Base-by-base conservation (phyloP, 805 yeast species). In the Yarrowia divulgata region DNA sequence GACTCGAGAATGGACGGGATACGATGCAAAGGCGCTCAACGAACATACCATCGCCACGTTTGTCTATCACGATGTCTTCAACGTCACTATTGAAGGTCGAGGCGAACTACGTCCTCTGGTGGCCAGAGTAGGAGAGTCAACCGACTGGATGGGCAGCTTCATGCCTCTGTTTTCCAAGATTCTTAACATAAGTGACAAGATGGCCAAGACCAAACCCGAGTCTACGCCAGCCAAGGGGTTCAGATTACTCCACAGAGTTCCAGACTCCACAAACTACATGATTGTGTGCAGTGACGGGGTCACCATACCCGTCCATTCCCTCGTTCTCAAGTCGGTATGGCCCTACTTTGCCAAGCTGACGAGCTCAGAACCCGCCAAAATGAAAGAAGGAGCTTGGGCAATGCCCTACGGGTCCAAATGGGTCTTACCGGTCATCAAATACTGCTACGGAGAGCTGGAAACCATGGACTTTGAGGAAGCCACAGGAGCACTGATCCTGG, bases 251-350 rank as follows among this genome's bases (percentile, higher is more conserved):
- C 63, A 40, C 12, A 29, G 48, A 42, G 48, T 57, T 3, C 63
- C 63, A 42, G 63, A 42, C 10, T 57, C 63, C 2, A 40, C 63
- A 40, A 57, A 57, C 19, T 57, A 57, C 48, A 57, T 42, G 48
- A 57, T 57, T 16, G 63, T 57, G 63, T 57, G 63, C 63, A 57
- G 63, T 42, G 63, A 57, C n/a, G 63, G 63, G 29, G 63, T 40
- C 5, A 42, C 63, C 6, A 57, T 57, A 8, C 48, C 63, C 10
- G 63, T 57, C 8, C 63, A 57, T 12, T 57, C 63, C 3, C 35
- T 57, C 7, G 63, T 57, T 16, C 63, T 57, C 16, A 57, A 57
- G 39, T 57, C 63, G 2, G 63, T 57, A 4, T 57, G 63, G 63
- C 63, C 63, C 3, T 57, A 57, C 14, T 57, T 57, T 40, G 63